Percentiles rank a stretch among this genome's conserved stretches.
Evolutionary conservation across 352 stramenopile species (phyloP).

Genomic region (Phytophthora litchii): DNA sequence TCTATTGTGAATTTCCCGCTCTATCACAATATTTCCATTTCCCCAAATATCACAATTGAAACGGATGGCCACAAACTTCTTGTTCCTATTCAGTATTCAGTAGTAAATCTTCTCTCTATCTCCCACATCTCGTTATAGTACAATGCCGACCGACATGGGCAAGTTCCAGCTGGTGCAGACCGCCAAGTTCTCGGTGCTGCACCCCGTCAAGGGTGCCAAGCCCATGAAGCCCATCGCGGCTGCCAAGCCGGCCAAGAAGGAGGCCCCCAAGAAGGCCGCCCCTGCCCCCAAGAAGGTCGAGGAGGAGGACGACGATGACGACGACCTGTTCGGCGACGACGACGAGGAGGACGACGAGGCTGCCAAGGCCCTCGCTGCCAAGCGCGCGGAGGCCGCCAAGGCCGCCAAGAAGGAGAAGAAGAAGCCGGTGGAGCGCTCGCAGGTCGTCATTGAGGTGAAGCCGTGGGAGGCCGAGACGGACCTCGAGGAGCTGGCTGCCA

Average conservation of each 20-base stretch:
- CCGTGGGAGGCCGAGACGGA: conserved; percentile 83
- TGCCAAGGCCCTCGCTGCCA: conserved; percentile 54
- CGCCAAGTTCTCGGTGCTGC: conserved; percentile 71
- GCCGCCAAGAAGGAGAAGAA: conserved; percentile 72
- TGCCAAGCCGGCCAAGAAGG: conserved; percentile 39
- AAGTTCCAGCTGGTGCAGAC: conserved; percentile 72
- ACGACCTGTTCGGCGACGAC: conserved; percentile 65
- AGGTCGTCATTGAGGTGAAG: conserved; percentile 72
- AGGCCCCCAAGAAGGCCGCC: conserved; percentile 37
- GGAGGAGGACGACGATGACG: conserved; percentile 46
- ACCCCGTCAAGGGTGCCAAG: conserved; percentile 61
- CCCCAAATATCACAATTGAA: conserved; percentile 4
- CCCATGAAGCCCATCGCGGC: conserved; percentile 59
- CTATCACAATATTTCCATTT: background rate
- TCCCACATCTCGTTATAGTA: conserved; percentile 2
- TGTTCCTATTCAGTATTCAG: no score
- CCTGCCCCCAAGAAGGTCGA: conserved; percentile 43
- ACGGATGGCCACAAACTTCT: conserved; percentile 18
- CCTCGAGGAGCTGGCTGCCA: conserved; percentile 69
- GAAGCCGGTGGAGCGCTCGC: conserved; percentile 65
- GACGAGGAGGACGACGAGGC: conserved; percentile 68
- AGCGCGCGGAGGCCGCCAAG: conserved; percentile 59
- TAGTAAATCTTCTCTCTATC: conserved; percentile 27
- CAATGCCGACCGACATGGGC: conserved; percentile 52
- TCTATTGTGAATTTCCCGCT: conserved; percentile 2